phyloP scores from a whole-genome alignment of 805 yeast species.

The Nakazawaea peltata region DNA sequence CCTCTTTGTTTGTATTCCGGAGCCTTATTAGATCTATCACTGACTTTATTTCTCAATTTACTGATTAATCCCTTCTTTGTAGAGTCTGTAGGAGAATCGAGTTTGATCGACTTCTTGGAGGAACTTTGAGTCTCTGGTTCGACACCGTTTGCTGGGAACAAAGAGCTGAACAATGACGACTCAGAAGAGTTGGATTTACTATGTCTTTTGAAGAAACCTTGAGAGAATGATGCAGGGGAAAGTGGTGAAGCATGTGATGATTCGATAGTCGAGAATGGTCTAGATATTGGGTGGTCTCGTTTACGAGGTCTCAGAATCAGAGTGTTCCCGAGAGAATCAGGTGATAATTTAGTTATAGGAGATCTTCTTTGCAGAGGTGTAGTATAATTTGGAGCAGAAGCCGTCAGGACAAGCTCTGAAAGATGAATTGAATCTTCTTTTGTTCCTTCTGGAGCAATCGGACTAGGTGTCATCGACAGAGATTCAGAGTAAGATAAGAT shows the following conservation, averaged over 20 bases:
- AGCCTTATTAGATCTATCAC: constrained; percentile 1
- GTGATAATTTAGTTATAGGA: constrained; percentile 3
- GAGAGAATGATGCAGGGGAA: constrained; percentile 28
- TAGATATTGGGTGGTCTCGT: constrained; percentile 4
- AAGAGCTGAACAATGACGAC: constrained; percentile 33
- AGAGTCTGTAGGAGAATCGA: constrained; percentile 6
- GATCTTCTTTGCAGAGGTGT: constrained; percentile 8
- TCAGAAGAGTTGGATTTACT: constrained; percentile 57
- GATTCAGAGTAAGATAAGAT: constrained; percentile 1
- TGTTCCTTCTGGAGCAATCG: not conserved
- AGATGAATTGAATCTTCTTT: constrained; percentile 4
- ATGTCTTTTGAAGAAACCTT: constrained; percentile 54
- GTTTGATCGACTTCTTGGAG: constrained; percentile 22
- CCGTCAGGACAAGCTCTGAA: constrained; percentile 26
- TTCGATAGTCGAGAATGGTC: constrained; percentile 32
- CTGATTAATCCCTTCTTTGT: constrained; percentile 6
- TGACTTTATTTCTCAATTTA: constrained; percentile 6
- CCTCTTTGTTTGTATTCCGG: not conserved
- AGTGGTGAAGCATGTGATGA: constrained; percentile 15
- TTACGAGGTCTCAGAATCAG: constrained; percentile 3
- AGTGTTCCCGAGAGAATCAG: not conserved
- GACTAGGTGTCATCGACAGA: constrained; percentile 4
- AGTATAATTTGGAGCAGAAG: constrained; percentile 24
- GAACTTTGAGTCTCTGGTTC: not conserved
- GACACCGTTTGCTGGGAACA: constrained; percentile 14